Evolutionary conservation across 1,139 yeast genomes (phyloP).

Genomic region (Candida anutae): DNA sequence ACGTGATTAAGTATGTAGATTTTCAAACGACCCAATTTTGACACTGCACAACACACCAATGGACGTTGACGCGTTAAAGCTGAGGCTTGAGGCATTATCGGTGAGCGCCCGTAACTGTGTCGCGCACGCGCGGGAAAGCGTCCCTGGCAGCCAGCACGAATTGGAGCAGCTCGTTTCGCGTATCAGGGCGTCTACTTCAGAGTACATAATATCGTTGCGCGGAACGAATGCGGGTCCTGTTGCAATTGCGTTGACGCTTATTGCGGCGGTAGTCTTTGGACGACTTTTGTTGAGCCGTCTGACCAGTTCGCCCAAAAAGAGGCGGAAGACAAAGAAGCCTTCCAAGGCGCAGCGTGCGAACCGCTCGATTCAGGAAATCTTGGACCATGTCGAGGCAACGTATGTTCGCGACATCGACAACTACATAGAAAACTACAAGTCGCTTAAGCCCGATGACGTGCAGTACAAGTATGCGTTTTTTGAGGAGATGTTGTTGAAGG

Average conservation of each 20-base stretch:
- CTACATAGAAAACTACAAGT: constrained; percentile 25
- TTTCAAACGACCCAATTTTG: too few relatives aligned
- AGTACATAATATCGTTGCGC: constrained; percentile 22
- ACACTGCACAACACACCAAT: too few relatives aligned
- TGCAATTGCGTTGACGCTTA: constrained; percentile 28
- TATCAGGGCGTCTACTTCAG: constrained; percentile 5
- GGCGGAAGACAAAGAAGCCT: constrained; percentile 27
- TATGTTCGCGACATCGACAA: constrained; percentile 40
- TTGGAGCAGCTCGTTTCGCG: constrained; percentile 4
- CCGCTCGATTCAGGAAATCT: constrained; percentile 31
- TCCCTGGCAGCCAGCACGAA: constrained; percentile 2
- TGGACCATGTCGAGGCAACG: constrained; percentile 34
- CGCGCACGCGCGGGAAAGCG: neutral
- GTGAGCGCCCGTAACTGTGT: too few relatives aligned
- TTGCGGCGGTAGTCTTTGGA: too few relatives aligned
- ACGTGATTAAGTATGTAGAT: too few relatives aligned
- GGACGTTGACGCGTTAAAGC: too few relatives aligned
- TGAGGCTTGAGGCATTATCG: too few relatives aligned
- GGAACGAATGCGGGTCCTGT: too few relatives aligned
- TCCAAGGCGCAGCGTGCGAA: constrained; percentile 39
- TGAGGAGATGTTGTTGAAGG: constrained; percentile 61
- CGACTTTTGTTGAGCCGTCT: too few relatives aligned
- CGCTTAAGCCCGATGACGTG: constrained; percentile 29
- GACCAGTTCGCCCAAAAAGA: too few relatives aligned
- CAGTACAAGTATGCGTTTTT: constrained; percentile 49